Percentiles rank a stretch among this genome's conserved stretches.
phyloP scores from a whole-genome alignment of 2,329 filamentous ascomycete species.

The Pseudocercospora fijiensis region DNA sequence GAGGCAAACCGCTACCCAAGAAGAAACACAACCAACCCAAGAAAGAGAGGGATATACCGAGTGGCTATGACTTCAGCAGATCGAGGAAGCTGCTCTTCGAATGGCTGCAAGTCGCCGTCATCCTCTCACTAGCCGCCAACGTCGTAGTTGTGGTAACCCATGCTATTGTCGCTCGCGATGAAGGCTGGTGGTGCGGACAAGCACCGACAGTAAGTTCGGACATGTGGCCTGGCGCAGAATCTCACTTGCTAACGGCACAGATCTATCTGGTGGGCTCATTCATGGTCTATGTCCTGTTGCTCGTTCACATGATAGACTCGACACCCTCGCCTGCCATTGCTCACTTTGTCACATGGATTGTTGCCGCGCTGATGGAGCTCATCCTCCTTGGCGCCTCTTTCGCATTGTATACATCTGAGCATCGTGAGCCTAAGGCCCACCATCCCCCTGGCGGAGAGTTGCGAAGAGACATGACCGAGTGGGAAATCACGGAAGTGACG shows the following conservation, averaged over 20 bases:
- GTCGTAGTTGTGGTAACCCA: slow-evolving; percentile 71
- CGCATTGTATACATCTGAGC: slow-evolving; percentile 65
- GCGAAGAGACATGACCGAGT: slow-evolving; percentile 49
- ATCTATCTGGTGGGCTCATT: slow-evolving; percentile 81
- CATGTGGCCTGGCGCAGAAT: neutral
- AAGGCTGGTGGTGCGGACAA: slow-evolving; percentile 81
- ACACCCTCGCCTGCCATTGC: slow-evolving; percentile 75
- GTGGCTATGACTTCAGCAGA: slow-evolving; percentile 61
- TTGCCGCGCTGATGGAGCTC: slow-evolving; percentile 71
- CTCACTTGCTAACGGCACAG: slow-evolving; percentile 49
- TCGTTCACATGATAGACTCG: slow-evolving; percentile 83
- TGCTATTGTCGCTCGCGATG: slow-evolving; percentile 63
- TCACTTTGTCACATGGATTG: slow-evolving; percentile 76
- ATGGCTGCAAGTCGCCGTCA: slow-evolving; percentile 68
- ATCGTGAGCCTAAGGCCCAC: slow-evolving; percentile 61
- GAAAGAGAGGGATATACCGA: slow-evolving; percentile 44
- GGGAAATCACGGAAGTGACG: slow-evolving; percentile 65
- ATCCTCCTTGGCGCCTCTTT: slow-evolving; percentile 69
- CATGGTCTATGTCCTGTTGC: slow-evolving; percentile 81
- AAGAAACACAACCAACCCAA: slow-evolving; percentile 58
- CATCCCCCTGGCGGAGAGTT: slow-evolving; percentile 41
- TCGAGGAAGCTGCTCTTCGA: slow-evolving; percentile 70
- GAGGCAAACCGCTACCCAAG: slow-evolving; percentile 81
- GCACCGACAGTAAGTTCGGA: slow-evolving; percentile 64
- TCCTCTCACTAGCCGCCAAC: slow-evolving; percentile 74